These are phyloP conservation scores for Scalesia atractyloides DNA, from an alignment of 129 eudicot species.

Conservation along the genomic window DNA sequence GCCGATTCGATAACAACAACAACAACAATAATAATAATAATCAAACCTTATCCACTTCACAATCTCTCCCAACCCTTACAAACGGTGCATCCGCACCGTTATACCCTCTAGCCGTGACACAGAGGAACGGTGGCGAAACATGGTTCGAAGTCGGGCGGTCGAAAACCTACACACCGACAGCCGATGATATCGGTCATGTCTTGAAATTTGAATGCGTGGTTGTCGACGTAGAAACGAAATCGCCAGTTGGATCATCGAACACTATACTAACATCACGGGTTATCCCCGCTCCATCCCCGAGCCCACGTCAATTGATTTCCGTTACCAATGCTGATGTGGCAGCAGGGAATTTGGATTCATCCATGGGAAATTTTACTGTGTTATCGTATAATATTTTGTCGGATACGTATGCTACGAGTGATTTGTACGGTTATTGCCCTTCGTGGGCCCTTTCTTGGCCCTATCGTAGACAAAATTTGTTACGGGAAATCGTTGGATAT, in stretches of 20 bases:
- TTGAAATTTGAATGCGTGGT: constrained; percentile 91
- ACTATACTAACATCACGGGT: constrained; percentile 72
- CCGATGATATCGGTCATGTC: constrained; percentile 90
- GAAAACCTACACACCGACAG: constrained; percentile 89
- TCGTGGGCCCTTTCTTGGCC: constrained; percentile 99
- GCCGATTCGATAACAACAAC: constrained; percentile 60
- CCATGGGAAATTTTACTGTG: constrained; percentile 76
- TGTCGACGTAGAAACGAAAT: constrained; percentile 74
- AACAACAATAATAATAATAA: constrained; percentile 33
- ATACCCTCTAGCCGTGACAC: constrained; percentile 79
- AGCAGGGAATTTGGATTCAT: constrained; percentile 62
- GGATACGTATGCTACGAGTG: constrained; percentile 73
- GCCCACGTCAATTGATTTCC: constrained; percentile 68
- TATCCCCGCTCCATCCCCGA: constrained; percentile 95
- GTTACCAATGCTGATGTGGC: constrained; percentile 72
- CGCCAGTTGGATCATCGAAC: constrained; percentile 53
- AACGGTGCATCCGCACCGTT: constrained; percentile 55
- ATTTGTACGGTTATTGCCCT: constrained; percentile 86
- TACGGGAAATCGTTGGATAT: constrained; percentile 93
- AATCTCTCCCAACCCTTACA: constrained; percentile 57
- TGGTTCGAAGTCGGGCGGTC: constrained; percentile 89
- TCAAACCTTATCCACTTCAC: constrained; percentile 47
- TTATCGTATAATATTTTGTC: constrained; percentile 80
- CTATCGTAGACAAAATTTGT: constrained; percentile 82
- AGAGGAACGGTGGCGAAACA: constrained; percentile 80